These are phyloP conservation scores for Penicillium mononematosum DNA, from an alignment of 495 filamentous ascomycete genomes.

Conservation along the genomic window DNA sequence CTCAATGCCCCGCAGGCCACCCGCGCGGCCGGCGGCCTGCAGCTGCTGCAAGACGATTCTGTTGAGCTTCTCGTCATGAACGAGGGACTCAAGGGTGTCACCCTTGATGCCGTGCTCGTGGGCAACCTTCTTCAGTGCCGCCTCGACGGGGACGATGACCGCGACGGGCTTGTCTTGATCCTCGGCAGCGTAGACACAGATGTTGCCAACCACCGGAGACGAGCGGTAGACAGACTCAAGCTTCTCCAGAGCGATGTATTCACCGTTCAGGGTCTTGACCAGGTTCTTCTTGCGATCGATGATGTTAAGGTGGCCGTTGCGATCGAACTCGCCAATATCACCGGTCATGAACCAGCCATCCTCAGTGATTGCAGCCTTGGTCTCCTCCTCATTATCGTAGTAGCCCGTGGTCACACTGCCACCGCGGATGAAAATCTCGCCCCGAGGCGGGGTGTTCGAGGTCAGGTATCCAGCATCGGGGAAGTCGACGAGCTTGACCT, in stretches of 20 bases:
- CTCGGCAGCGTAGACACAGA: conserved; percentile 86
- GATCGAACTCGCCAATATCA: conserved; percentile 89
- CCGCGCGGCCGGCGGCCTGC: conserved; percentile 68
- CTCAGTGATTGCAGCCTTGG: conserved; percentile 64
- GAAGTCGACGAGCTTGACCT: conserved; percentile 95
- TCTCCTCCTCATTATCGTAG: conserved; percentile 82
- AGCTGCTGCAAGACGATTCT: conserved; percentile 77
- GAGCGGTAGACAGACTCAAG: conserved; percentile 94
- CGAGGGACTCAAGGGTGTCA: conserved; percentile 69
- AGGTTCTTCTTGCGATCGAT: conserved; percentile 99
- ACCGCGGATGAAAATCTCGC: conserved; percentile 91
- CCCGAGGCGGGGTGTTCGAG: conserved; percentile 87
- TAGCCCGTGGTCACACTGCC: conserved; percentile 70
- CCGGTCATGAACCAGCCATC: conserved; percentile 97
- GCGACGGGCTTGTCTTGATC: conserved; percentile 84
- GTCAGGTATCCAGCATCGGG: conserved; percentile 87
- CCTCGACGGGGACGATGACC: conserved; percentile 89
- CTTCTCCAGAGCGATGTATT: conserved; percentile 99
- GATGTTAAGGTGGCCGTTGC: conserved; percentile 76
- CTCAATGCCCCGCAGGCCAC: conserved; percentile 81
- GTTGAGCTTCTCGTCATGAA: conserved; percentile 81
- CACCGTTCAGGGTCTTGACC: conserved; percentile 91
- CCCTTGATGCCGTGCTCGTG: conserved; percentile 68
- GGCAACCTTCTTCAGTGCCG: conserved; percentile 81
- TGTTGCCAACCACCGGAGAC: conserved; percentile 81